These are phyloP conservation scores for Vigna unguiculata DNA, from an alignment of 306 rosid species.

Conservation along the genomic window DNA sequence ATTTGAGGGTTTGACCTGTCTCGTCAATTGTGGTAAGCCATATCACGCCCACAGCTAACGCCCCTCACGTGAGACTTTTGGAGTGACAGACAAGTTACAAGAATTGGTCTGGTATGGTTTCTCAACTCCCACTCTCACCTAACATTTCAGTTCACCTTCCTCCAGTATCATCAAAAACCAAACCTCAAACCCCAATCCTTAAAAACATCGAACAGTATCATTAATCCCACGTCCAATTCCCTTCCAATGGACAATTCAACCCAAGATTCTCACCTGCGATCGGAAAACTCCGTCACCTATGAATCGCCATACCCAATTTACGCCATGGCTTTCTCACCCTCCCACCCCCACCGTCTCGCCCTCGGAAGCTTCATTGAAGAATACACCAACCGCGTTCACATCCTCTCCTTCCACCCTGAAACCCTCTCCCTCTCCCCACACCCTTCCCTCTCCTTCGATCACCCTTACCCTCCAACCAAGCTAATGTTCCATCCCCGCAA, in stretches of 20 bases:
- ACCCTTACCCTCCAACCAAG: constrained; percentile 96
- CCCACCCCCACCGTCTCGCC: constrained; percentile 62
- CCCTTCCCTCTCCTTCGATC: constrained; percentile 90
- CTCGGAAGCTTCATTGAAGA: constrained; percentile 92
- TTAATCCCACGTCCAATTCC: no score
- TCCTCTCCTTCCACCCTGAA: constrained; percentile 85
- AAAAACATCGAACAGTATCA: no score
- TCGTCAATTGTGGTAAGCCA: not conserved
- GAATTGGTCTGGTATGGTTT: no score
- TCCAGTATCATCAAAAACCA: no score
- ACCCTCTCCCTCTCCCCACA: constrained; percentile 53
- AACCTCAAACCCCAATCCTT: no score
- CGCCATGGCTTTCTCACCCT: constrained; percentile 64
- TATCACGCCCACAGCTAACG: not conserved
- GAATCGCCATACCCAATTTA: constrained; percentile 84
- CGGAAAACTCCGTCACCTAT: constrained; percentile 68
- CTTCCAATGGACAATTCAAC: constrained; percentile 66
- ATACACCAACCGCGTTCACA: constrained; percentile 79
- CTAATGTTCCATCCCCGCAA: constrained; percentile 80
- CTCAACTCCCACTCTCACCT: constrained; percentile 5
- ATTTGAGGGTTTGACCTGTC: not conserved
- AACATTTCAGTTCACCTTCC: constrained; percentile 32
- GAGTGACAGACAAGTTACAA: not conserved
- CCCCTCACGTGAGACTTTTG: constrained; percentile 3
- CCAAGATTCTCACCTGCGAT: constrained; percentile 71